Evolutionary conservation across 2,329 filamentous ascomycete genomes (phyloP).

Genomic region (Cladosporium sp.): DNA sequence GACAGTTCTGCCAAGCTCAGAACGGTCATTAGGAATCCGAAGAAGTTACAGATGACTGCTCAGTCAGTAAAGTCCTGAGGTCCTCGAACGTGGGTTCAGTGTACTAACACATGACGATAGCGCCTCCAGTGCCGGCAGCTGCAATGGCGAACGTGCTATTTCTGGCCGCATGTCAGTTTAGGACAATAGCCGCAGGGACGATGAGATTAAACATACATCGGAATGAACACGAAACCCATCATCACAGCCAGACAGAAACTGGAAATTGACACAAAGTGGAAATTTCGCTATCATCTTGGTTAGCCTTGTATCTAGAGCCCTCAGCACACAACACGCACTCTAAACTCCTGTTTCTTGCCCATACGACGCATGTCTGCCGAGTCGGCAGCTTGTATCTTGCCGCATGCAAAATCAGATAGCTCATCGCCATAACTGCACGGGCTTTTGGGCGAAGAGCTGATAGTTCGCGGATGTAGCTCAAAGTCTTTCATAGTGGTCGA

Average conservation of each 20-base stretch:
- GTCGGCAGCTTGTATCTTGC: conserved; percentile 24
- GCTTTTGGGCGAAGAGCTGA: not conserved
- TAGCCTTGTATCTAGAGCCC: not conserved
- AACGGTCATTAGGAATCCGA: conserved; percentile 25
- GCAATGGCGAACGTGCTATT: conserved; percentile 6
- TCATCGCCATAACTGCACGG: not conserved
- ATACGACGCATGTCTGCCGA: conserved; percentile 26
- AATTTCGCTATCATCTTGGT: not conserved
- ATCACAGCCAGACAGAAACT: conserved; percentile 27
- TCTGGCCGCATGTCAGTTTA: not conserved
- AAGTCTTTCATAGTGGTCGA: not conserved
- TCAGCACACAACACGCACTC: conserved; percentile 13
- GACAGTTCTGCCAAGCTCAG: conserved; percentile 31
- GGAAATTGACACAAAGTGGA: conserved; percentile 15
- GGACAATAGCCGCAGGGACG: conserved; percentile 16
- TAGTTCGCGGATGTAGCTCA: not conserved
- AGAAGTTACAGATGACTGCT: conserved; percentile 7
- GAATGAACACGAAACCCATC: conserved; percentile 30
- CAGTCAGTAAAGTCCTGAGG: not conserved
- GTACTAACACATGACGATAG: conserved; percentile 2
- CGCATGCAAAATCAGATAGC: not conserved
- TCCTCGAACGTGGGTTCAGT: not conserved
- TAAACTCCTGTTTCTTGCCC: conserved; percentile 28
- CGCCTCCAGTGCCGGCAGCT: conserved; percentile 1
- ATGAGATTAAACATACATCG: conserved; percentile 16